Base-by-base conservation (phyloP, 768 basidiomycete genomes). In the Clavulina sp. region DNA sequence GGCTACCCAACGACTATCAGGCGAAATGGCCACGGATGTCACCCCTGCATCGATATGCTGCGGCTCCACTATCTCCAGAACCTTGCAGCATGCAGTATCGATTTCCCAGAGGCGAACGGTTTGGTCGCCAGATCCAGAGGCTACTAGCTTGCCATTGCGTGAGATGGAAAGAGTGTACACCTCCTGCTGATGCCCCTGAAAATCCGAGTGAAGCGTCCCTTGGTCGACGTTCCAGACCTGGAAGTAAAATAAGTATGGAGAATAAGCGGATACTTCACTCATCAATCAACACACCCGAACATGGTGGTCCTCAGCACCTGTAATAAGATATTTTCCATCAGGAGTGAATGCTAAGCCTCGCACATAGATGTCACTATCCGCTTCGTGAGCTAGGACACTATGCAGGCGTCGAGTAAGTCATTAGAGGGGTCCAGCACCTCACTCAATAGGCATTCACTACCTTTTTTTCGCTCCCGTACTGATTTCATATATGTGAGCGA, bases 161-260 rank as follows among this genome's bases (percentile, higher is more conserved):
- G 86, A 84, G 66, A 91, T 92, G 63, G 84, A 86, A 56, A 95
- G 78, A 1, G 87, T 86, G 66, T 92, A 92, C 60, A 93, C 88
- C 60, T 92, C 89, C 61, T 87, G 83, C 60, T 78, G 77, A 66
- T 93, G 89, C 3, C 89, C 89, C 56, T 83, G 78, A 58, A 92
- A 86, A 5, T 83, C 69, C 57, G 76, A 79, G 52, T 79, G 75
- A 61, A 91, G 84, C 33, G 75, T 74, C 59, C 81, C 80, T 60
- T 78, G 78, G 44, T 72, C 72, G 58, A 95, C 85, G 59, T 91
- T 86, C 89, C 89, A 95, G 59, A 93, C 85, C 83, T 89, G 60
- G 4, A 30, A 54, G 43, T 9, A 51, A 29, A 9, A 44, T n/a
- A 19, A 40, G 16, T 0, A 26, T 18, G 44, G n/a, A 47, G 19